Base-by-base conservation (phyloP, 768 basidiomycete species). In the Rhodotorula babjevae region DNA sequence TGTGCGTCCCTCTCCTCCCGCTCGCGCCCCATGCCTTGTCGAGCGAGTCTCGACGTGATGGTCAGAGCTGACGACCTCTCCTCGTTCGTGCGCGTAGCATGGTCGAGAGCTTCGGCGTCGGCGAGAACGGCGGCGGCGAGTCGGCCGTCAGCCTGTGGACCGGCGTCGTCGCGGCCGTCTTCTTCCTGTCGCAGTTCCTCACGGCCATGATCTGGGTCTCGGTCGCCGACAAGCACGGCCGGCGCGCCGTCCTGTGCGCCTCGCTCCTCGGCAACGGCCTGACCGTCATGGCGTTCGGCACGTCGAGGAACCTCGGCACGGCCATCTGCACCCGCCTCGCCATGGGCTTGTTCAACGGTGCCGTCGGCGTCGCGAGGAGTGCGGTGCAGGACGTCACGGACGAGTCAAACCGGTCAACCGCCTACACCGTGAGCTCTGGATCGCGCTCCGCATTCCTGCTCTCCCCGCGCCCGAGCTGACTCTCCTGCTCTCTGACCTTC, bases 191-290 rank as follows among this genome's bases (percentile, higher is more conserved):
- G 3, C 96, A 99, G 79, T 98, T 98, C 82, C 82, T 95, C 44
- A 98, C 95, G 1, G 93, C 92, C 42, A 82, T 99, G 46, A 84
- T 97, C 67, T 99, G 96, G 95, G 91, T 92, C 65, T 93, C 93
- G n/a, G 87, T 94, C 31, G 95, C 95, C 33, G 90, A 93, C 69
- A 90, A 87, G 81, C 92, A 97, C 79, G 93, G 93, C 55, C 86
- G 87, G 53, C 88, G 95, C 25, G 84, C 86, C 15, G 95, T 99
- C 14, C 84, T 99, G 47, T 87, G 89, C 61, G 84, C 91, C 36
- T 92, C 93, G 61, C 83, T 99, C 60, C 81, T 95, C 50, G 95
- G 94, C 33, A 90, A 90, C 78, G 89, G 92, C 0, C 75, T 90
- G 56, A 90, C 90, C 19, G 90, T 91, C 78, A 82, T 87, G 40